Percentiles rank a stretch among this genome's conserved stretches.
phyloP scores from a whole-genome alignment of 2,329 filamentous ascomycete genomes.

The Cordyceps farinosa region DNA sequence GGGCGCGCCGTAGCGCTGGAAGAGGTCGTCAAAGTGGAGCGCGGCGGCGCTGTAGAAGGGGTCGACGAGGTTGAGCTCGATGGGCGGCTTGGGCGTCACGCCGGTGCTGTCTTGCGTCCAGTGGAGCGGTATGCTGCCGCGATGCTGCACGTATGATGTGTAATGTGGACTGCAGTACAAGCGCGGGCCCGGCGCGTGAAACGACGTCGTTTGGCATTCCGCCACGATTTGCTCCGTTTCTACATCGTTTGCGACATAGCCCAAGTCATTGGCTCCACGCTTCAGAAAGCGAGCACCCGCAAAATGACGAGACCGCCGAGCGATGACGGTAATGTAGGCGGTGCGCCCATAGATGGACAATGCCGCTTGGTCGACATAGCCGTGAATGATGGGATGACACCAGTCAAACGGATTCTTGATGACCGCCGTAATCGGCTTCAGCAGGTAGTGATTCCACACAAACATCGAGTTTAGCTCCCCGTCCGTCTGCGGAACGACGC shows the following conservation, averaged over 20 bases:
- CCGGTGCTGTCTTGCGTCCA: constrained; percentile 97
- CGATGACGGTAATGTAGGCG: constrained; percentile 91
- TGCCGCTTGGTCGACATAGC: constrained; percentile 86
- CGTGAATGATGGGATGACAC: constrained; percentile 94
- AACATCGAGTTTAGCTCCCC: constrained; percentile 90
- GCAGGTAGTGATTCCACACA: constrained; percentile 90
- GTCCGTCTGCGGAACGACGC: constrained; percentile 53
- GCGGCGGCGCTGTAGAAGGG: constrained; percentile 93
- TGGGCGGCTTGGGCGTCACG: constrained; percentile 93
- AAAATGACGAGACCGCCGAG: constrained; percentile 85
- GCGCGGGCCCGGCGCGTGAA: constrained; percentile 82
- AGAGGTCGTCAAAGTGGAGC: constrained; percentile 91
- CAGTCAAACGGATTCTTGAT: constrained; percentile 86
- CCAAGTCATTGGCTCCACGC: constrained; percentile 87
- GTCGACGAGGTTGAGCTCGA: constrained; percentile 91
- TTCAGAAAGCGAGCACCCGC: constrained; percentile 93
- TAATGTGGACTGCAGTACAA: constrained; percentile 87
- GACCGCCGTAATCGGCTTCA: constrained; percentile 66
- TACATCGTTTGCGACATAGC: constrained; percentile 96
- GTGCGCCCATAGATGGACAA: constrained; percentile 82
- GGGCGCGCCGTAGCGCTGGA: constrained; percentile 87
- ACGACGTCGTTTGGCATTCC: constrained; percentile 89
- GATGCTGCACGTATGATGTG: constrained; percentile 94
- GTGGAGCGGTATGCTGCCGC: constrained; percentile 92
- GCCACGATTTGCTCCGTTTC: constrained; percentile 98